Evolutionary conservation across 768 basidiomycete species (phyloP).

Genomic region (Cyathus striatus): DNA sequence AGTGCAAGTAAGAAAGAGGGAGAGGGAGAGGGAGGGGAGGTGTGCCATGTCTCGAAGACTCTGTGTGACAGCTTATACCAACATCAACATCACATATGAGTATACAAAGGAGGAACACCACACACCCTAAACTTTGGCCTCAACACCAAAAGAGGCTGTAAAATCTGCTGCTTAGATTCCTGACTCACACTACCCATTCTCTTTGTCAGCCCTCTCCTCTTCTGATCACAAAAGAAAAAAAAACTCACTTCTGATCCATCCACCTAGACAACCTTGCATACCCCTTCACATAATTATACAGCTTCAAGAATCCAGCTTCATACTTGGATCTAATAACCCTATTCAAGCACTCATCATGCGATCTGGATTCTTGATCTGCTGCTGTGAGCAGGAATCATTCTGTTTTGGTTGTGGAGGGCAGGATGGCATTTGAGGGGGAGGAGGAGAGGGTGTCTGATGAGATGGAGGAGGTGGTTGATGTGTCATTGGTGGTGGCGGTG

Average conservation of each 20-base stretch:
- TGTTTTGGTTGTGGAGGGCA: constrained; percentile 73
- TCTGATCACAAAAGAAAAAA: background rate
- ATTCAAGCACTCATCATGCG: constrained; percentile 83
- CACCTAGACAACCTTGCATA: constrained; percentile 87
- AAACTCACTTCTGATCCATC: constrained; percentile 86
- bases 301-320: constrained; percentile 90
- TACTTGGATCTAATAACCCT: constrained; percentile 95
- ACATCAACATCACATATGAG: constrained; percentile 2
- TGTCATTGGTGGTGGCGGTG: constrained; percentile 6
- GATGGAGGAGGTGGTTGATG: constrained; percentile 6
- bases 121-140: constrained; percentile 81
- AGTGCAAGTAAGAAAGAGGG: constrained; percentile 1
- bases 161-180: constrained; percentile 86
- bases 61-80: constrained; percentile 65
- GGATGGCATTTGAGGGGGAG: constrained; percentile 36
- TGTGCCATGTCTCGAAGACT: constrained; percentile 77
- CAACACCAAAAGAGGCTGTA: constrained; percentile 82
- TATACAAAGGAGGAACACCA: constrained; percentile 5
- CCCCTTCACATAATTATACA: constrained; percentile 96
- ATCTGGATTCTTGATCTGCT: constrained; percentile 90
- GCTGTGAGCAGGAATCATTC: constrained; percentile 91
- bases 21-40: constrained; percentile 6
- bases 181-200: constrained; percentile 63
- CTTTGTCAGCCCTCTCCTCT: constrained; percentile 2
- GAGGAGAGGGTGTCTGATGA: constrained; percentile 8